phyloP scores from a whole-genome alignment of 148 eudicot species.

The Rhododendron molle region DNA sequence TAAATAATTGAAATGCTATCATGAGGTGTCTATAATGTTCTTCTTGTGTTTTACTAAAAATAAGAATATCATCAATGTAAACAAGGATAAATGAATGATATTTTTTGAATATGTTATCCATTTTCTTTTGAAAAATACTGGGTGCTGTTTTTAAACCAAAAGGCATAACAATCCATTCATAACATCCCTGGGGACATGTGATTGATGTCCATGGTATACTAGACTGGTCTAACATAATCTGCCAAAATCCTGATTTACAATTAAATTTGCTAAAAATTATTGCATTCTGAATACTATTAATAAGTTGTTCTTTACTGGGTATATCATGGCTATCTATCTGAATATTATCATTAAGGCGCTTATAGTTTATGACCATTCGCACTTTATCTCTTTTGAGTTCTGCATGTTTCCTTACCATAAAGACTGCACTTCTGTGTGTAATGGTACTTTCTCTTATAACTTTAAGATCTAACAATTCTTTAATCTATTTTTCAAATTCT shows the following conservation, averaged over 20 bases:
- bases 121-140: not conserved
- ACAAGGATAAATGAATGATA: not conserved
- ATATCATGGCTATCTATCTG: not conserved
- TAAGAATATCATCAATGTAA: not conserved
- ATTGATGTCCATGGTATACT: not conserved
- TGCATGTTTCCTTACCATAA: not conserved
- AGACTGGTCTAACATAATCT: not conserved
- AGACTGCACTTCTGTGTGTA: not conserved
- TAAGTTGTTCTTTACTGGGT: not conserved
- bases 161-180: not conserved
- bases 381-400: not conserved
- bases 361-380: not conserved
- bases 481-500: not conserved
- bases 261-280: not conserved
- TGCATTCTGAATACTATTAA: not conserved
- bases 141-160: not conserved
- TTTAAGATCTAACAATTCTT: not conserved
- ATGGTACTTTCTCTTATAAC: not conserved
- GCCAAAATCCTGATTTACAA: not conserved
- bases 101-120: no score
- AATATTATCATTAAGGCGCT: not conserved
- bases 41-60: not conserved
- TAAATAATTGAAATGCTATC: no score
- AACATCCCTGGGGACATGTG: not conserved
- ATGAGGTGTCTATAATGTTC: not conserved